phyloP scores from a whole-genome alignment of 495 filamentous ascomycete species.

The Aspergillus sclerotiicarbonarius region DNA sequence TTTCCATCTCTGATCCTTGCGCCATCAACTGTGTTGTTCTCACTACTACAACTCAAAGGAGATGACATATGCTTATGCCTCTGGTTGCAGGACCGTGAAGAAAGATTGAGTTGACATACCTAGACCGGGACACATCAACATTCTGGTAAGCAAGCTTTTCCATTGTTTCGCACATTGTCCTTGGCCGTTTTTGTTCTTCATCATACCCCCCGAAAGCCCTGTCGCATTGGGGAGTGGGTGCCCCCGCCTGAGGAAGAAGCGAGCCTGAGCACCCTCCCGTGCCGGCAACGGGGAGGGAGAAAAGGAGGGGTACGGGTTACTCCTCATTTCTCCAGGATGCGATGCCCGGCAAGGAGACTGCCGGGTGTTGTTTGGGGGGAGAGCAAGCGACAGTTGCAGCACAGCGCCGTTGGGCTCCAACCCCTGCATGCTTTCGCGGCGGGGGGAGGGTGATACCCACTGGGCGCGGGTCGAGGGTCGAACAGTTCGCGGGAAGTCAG shows the following conservation, averaged over 20 bases:
- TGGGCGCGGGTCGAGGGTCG: background rate
- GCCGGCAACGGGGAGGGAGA: background rate
- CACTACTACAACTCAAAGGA: background rate
- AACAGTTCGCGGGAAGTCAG: conserved; percentile 10
- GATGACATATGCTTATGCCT: background rate
- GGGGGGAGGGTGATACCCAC: conserved; percentile 13
- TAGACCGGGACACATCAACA: background rate
- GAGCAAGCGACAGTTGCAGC: background rate
- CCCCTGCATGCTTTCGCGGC: conserved; percentile 14
- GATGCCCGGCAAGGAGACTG: background rate
- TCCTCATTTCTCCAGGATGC: background rate
- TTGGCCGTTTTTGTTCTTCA: background rate
- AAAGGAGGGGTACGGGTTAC: background rate
- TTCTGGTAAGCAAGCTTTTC: conserved; percentile 1
- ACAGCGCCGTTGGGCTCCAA: conserved; percentile 5
- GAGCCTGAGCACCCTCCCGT: background rate
- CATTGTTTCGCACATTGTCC: background rate
- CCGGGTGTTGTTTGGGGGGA: background rate
- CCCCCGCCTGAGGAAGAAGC: background rate
- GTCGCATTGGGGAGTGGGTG: too few species aligned
- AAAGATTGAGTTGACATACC: background rate
- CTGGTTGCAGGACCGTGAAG: background rate
- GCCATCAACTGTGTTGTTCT: background rate
- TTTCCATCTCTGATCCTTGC: background rate
- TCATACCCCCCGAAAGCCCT: background rate